A percentile compares a stretch with the other conserved stretches of the same genome.
Conservation (phyloP, 306 rosid genomes). For the Sicyos baderoa region DNA sequence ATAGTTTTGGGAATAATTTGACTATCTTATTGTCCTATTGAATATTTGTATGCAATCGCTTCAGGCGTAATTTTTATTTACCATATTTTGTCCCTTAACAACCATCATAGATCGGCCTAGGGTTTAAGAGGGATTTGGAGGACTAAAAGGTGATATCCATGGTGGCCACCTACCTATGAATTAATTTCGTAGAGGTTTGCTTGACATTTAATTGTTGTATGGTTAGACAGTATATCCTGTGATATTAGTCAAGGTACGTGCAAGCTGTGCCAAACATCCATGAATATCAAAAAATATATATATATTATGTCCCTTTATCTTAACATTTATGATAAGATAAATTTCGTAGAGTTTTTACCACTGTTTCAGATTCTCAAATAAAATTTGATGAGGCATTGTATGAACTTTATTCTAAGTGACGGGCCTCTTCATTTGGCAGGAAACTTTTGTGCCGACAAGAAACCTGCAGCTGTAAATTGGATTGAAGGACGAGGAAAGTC, state of each 20-base stretch:
- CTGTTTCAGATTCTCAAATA: not conserved
- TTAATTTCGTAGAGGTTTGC: no score
- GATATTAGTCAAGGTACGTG: no score
- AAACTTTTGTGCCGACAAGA: conserved; percentile 58
- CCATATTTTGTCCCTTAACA: not conserved
- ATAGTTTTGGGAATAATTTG: not conserved
- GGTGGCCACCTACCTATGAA: no score
- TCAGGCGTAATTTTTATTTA: not conserved
- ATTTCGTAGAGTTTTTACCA: not conserved
- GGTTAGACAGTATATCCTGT: no score
- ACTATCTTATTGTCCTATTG: not conserved
- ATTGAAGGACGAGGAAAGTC: conserved; percentile 25
- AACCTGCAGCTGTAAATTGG: conserved; percentile 59
- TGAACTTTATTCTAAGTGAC: not conserved
- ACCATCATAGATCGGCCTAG: no score
- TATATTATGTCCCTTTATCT: not conserved
- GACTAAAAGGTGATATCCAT: no score
- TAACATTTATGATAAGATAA: not conserved
- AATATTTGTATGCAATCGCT: not conserved
- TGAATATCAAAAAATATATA: no score
- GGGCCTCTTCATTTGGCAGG: conserved; percentile 25
- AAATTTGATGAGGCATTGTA: not conserved
- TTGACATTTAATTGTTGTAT: no score
- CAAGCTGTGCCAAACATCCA: no score
- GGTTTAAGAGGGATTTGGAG: no score